Evolutionary conservation across 495 filamentous ascomycete genomes (phyloP), one percentile per base, ranked within the genome.

Genomic region (Mytilinidion resinicola): DNA sequence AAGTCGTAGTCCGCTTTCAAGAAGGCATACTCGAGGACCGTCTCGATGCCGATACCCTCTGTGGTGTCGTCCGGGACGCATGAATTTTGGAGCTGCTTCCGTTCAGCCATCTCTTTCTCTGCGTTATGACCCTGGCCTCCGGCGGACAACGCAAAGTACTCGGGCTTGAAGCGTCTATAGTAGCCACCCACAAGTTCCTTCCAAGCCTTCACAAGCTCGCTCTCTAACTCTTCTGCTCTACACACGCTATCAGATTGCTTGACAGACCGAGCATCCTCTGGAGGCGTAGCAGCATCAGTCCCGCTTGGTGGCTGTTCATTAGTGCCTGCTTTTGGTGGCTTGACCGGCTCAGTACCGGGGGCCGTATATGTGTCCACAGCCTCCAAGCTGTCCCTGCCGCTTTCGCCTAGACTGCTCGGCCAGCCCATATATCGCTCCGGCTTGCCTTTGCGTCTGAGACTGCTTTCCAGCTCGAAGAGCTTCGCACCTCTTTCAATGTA

Each of bases 1-100:
- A 98, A 97, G 72, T 96, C 90, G 53, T 96, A 80, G 73, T 98
- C 93, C 11, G 89, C 87, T 57, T 86, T 85, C 39, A 98, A 80
- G 68, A 98, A 97, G 33, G 93, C 90, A 73, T 96, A 96, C 53
- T 85, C 85, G 44, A 97, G 74, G 35, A 90, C 80, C 3, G 84
- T 77, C 64, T 87, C 80, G 60, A 87, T 77, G 25, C 65, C 66
- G 39, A 69, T 66, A 25, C 71, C 70, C 15, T 66, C 57, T 46
- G 60, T 63, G 20, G 67, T 44, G 54, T 66, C 53, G 47, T 61
- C 50, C 33, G 68, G 17, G 55, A 39, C 19, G 49, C 62, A 35
- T 59, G 69, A 71, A 66, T 53, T 35, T 21, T 58, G 54, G 8
- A 48, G 44, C 47, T 63, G 37, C 41, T 58, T 55, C 42, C 61